These are phyloP conservation scores for Drechslerella coelobrocha DNA, from an alignment of 2,329 filamentous ascomycete genomes.

Conservation along the genomic window DNA sequence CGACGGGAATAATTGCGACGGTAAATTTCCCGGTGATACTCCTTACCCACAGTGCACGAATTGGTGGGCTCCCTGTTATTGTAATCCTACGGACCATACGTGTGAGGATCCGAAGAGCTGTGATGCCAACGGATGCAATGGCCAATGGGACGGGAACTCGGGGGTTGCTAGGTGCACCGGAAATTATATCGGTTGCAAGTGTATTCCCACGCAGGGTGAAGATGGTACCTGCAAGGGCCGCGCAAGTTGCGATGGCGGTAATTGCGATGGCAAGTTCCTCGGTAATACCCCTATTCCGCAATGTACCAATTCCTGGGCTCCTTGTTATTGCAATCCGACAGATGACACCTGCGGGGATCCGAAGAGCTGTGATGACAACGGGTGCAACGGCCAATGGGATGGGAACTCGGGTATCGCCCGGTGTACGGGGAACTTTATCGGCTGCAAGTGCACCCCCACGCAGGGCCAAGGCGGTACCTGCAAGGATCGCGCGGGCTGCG, in stretches of 20 bases:
- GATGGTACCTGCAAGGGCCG: conserved; percentile 15
- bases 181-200: no score
- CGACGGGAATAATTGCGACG: conserved; percentile 8
- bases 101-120: conserved; percentile 13
- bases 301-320: conserved; percentile 10
- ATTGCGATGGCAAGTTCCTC: conserved; percentile 8
- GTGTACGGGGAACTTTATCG: conserved; percentile 22
- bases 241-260: conserved; percentile 11
- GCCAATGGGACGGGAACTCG: conserved; percentile 15
- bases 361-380: conserved; percentile 2
- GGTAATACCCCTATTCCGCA: conserved; percentile 4
- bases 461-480: no score
- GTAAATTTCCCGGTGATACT: conserved; percentile 7
- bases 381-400: conserved; percentile 13
- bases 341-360: conserved; percentile 14
- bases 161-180: no score
- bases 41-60: conserved; percentile 26
- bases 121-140: conserved; percentile 20
- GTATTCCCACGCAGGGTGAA: conserved; percentile 9
- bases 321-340: conserved; percentile 19
- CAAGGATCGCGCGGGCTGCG: conserved; percentile 1
- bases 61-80: conserved; percentile 12
- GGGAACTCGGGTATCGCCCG: conserved; percentile 8
- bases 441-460: conserved; percentile 17
- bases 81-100: conserved; percentile 18